Conservation (phyloP, 2,329 filamentous ascomycete genomes). For the Colletotrichum neosansevieriae region DNA sequence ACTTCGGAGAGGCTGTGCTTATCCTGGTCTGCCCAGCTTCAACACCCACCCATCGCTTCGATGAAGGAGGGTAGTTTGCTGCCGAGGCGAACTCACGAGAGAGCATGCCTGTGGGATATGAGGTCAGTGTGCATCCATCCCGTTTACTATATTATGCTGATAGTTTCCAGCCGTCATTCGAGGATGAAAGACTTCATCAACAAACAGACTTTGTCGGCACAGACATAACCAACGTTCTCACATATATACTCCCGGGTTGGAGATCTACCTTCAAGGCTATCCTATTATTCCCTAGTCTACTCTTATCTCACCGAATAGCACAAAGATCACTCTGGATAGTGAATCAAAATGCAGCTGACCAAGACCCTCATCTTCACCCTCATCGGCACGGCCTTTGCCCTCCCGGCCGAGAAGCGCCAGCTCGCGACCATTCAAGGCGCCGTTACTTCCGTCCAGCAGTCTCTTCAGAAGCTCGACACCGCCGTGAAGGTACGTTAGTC, state of each 20-base stretch:
- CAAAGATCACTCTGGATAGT: constrained; percentile 38
- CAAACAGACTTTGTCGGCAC: constrained; percentile 28
- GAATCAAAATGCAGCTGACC: constrained; percentile 38
- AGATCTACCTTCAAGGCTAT: neutral
- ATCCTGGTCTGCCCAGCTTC: neutral
- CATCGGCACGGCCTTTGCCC: constrained; percentile 32
- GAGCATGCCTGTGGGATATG: constrained; percentile 4
- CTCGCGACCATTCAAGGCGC: constrained; percentile 67
- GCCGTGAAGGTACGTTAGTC: constrained; percentile 38
- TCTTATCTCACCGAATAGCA: neutral
- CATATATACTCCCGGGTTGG: constrained; percentile 32
- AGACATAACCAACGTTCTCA: constrained; percentile 20
- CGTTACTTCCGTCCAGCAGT: constrained; percentile 69
- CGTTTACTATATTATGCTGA: constrained; percentile 31
- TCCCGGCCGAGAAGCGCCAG: constrained; percentile 51
- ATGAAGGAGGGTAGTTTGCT: constrained; percentile 16
- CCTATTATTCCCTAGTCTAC: neutral
- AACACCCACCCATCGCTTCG: constrained; percentile 3
- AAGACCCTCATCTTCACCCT: constrained; percentile 36
- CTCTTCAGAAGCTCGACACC: constrained; percentile 65
- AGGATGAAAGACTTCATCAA: neutral
- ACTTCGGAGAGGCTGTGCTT: constrained; percentile 16
- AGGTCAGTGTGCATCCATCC: constrained; percentile 13
- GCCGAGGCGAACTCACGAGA: constrained; percentile 31
- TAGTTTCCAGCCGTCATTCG: constrained; percentile 14